phyloP scores from a whole-genome alignment of 2,329 filamentous ascomycete species.

The Mariannaea elegans region DNA sequence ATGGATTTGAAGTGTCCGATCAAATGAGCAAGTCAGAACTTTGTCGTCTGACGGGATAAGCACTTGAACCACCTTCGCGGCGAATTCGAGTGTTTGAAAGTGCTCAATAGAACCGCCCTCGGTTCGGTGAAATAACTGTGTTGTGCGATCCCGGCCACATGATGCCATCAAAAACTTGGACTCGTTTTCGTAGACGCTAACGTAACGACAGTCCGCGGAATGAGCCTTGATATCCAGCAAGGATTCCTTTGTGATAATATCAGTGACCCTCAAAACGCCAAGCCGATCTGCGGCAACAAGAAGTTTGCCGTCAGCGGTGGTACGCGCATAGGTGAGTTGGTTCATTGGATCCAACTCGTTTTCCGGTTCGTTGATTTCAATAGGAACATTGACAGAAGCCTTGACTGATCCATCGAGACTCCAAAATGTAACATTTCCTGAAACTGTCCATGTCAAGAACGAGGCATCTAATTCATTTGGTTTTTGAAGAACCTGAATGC shows the following conservation, averaged over 20 bases:
- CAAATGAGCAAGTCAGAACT: conserved; percentile 86
- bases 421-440: conserved; percentile 87
- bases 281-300: conserved; percentile 87
- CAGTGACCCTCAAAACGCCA: conserved; percentile 79
- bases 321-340: conserved; percentile 67
- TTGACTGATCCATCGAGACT: conserved; percentile 74
- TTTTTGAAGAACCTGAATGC: conserved; percentile 72
- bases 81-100: conserved; percentile 93
- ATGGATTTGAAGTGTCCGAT: conserved; percentile 86
- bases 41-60: conserved; percentile 79
- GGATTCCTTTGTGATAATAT: conserved; percentile 68
- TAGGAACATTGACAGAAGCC: conserved; percentile 69
- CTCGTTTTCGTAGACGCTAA: conserved; percentile 74
- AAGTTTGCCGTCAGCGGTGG: conserved; percentile 68
- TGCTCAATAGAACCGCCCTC: conserved; percentile 71
- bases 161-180: conserved; percentile 76
- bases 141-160: conserved; percentile 88
- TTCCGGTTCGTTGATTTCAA: conserved; percentile 68
- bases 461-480: conserved; percentile 70
- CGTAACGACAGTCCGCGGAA: conserved; percentile 82
- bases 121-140: conserved; percentile 81
- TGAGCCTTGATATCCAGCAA: conserved; percentile 85
- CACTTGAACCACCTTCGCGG: conserved; percentile 80
- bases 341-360: conserved; percentile 64
- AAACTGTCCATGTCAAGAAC: conserved; percentile 90